Conservation (phyloP, 768 basidiomycete species). For the Fibroporia radiculosa region DNA sequence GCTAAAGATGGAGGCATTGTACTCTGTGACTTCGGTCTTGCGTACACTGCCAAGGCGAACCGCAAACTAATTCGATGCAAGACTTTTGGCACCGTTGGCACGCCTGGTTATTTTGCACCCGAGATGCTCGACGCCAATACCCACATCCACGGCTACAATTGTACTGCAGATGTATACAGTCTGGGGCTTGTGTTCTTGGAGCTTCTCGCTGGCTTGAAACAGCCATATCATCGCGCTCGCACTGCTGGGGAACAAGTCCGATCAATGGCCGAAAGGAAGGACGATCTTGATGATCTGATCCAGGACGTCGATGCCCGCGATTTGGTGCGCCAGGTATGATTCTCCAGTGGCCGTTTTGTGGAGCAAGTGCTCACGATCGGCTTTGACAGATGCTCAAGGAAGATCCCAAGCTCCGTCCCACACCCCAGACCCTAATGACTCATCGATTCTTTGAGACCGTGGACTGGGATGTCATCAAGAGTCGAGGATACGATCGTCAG, state of each 20-base stretch:
- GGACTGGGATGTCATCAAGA: neutral
- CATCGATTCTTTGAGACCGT: constrained; percentile 2
- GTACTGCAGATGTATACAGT: constrained; percentile 36
- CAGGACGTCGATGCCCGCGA: neutral
- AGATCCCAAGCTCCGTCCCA: neutral
- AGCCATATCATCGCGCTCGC: neutral
- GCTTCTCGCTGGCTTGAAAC: constrained; percentile 9
- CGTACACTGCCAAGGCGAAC: neutral
- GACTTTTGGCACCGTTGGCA: constrained; percentile 18
- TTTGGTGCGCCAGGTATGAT: neutral
- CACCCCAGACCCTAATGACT: neutral
- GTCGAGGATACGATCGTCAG: neutral
- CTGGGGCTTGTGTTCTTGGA: constrained; percentile 31
- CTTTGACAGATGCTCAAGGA: neutral
- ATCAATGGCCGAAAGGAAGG: neutral
- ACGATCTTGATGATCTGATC: neutral
- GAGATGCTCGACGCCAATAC: constrained; percentile 29
- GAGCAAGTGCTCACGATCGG: neutral
- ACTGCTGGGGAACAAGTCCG: neutral
- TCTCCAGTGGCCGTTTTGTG: neutral
- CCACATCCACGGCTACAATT: constrained; percentile 32
- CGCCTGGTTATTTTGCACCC: constrained; percentile 40
- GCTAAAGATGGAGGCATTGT: constrained; percentile 9
- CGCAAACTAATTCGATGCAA: neutral
- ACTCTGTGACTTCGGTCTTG: constrained; percentile 19